Evolutionary conservation across 164 flowering plant genomes (phyloP).

Genomic region (Liriodendron chinense): DNA sequence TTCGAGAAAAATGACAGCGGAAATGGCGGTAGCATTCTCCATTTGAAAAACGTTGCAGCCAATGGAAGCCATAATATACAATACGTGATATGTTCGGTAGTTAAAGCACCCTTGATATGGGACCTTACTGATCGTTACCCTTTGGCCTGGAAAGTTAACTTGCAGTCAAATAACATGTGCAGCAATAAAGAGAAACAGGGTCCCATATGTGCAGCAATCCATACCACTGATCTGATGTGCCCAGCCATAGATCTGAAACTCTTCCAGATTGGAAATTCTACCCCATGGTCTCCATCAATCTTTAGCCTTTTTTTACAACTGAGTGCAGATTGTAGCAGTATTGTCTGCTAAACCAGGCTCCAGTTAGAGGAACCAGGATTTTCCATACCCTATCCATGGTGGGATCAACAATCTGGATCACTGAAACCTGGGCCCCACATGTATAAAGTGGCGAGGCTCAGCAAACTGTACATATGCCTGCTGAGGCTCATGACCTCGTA

Average conservation of each 20-base stretch:
- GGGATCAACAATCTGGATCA: neutral
- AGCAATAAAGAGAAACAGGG: neutral
- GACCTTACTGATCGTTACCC: neutral
- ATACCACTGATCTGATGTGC: neutral
- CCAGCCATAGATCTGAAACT: neutral
- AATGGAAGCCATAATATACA: neutral
- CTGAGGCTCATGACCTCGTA: too few relatives aligned
- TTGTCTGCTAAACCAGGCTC: neutral
- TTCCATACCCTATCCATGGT: neutral
- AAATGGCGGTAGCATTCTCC: constrained; percentile 1
- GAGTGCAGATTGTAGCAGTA: too few relatives aligned
- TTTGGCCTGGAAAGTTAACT: neutral
- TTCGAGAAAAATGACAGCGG: neutral
- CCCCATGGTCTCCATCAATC: too few relatives aligned
- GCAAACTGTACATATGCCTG: neutral
- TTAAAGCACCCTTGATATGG: neutral
- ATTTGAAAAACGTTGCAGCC: neutral
- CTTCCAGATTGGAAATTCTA: neutral
- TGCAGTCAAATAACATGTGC: neutral
- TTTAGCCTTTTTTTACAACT: too few relatives aligned
- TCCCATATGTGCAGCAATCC: neutral
- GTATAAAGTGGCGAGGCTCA: neutral
- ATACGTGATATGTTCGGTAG: neutral
- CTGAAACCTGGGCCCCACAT: neutral
- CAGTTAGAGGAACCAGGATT: neutral